Conservation (phyloP, 257 asterid species). For the Fraxinus americana region DNA sequence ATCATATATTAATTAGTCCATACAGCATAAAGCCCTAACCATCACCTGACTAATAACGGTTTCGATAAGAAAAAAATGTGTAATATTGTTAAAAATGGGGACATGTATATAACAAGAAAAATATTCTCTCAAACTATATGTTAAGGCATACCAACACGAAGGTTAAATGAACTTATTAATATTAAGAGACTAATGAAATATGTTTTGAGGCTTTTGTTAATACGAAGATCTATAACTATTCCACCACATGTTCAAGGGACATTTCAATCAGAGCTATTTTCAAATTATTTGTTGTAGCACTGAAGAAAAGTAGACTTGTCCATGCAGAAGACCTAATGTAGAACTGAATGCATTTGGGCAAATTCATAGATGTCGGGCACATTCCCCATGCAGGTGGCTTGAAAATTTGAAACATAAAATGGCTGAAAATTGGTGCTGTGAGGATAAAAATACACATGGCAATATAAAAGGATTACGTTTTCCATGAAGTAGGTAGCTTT, state of each 20-base stretch:
- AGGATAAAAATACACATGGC: neutral
- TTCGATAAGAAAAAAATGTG: too few species aligned
- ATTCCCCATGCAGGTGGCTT: neutral
- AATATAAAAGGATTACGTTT: neutral
- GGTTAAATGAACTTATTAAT: neutral
- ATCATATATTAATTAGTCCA: neutral
- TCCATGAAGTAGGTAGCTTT: slow-evolving; percentile 12
- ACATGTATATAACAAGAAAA: too few species aligned
- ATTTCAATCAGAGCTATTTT: neutral
- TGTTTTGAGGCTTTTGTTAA: neutral
- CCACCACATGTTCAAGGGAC: neutral
- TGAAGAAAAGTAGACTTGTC: neutral
- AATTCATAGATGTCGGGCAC: neutral
- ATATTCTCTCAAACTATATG: neutral
- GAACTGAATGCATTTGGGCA: neutral
- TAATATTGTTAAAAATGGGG: too few species aligned
- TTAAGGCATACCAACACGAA: neutral
- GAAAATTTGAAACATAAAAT: neutral
- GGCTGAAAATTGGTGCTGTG: neutral
- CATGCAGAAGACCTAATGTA: neutral
- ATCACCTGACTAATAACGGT: neutral
- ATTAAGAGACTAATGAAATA: neutral
- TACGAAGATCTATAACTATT: neutral
- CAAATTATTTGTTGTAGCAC: neutral
- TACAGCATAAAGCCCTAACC: neutral